phyloP scores from a whole-genome alignment of 371 early-diverging fungal genomes.

The Basidiobolus meristosporus region DNA sequence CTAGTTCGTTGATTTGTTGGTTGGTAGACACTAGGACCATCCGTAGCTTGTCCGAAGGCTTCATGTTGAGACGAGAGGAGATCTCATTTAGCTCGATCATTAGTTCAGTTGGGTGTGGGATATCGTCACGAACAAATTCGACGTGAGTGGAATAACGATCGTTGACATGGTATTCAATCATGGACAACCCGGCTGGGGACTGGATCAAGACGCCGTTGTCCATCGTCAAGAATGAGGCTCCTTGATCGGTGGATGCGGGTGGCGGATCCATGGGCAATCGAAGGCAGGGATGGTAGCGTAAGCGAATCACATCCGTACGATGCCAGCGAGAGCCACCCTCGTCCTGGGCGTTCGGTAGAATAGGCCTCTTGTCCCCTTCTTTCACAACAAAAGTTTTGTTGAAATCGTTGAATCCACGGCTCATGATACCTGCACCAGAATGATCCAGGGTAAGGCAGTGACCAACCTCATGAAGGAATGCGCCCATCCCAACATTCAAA shows the following conservation, averaged over 20 bases:
- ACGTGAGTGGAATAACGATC: slow-evolving; percentile 21
- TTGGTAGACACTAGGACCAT: slow-evolving; percentile 16
- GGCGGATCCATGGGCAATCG: slow-evolving; percentile 25
- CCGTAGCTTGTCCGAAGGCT: slow-evolving; percentile 9
- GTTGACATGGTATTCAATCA: slow-evolving; percentile 30
- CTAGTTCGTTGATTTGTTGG: slow-evolving; percentile 10
- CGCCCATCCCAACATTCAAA: slow-evolving; percentile 47
- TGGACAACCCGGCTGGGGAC: slow-evolving; percentile 22
- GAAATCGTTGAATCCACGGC: slow-evolving; percentile 38
- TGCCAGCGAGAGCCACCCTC: slow-evolving; percentile 38
- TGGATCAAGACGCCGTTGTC: slow-evolving; percentile 16
- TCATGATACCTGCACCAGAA: slow-evolving; percentile 36
- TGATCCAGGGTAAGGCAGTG: slow-evolving; percentile 34
- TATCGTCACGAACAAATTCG: slow-evolving; percentile 17
- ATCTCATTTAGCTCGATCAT: slow-evolving; percentile 5
- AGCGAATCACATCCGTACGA: slow-evolving; percentile 28
- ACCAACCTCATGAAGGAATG: slow-evolving; percentile 44
- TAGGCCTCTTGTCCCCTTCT: slow-evolving; percentile 7
- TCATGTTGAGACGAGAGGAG: slow-evolving; percentile 7
- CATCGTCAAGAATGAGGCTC: slow-evolving; percentile 10
- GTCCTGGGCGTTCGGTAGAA: slow-evolving; percentile 25
- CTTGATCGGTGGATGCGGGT: background rate
- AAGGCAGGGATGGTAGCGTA: slow-evolving; percentile 37
- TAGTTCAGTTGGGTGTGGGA: background rate
- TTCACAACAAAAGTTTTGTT: slow-evolving; percentile 36